phyloP scores from a whole-genome alignment of 164 flowering plant species.

The Magnolia changhungtana region DNA sequence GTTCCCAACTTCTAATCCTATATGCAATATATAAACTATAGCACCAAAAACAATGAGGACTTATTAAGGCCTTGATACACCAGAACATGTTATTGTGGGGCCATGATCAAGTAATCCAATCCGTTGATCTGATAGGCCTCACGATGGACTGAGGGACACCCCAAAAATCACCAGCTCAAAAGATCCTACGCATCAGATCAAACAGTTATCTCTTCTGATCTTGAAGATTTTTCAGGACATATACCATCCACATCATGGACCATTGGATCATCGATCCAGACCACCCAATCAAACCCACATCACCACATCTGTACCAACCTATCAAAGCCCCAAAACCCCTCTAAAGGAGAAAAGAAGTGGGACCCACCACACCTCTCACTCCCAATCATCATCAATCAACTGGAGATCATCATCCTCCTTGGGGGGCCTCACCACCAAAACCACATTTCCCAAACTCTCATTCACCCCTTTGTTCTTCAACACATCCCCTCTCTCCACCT shows the following conservation, averaged over 20 bases:
- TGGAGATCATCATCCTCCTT: slow-evolving; percentile 58
- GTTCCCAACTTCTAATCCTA: too few species aligned
- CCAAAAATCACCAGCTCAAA: too few species aligned
- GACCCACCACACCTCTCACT: slow-evolving; percentile 24
- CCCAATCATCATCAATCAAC: slow-evolving; percentile 80
- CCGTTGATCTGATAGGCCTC: too few species aligned
- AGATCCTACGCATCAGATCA: too few species aligned
- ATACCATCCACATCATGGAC: background rate
- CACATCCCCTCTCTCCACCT: slow-evolving; percentile 60
- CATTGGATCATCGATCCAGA: background rate
- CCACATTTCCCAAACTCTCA: slow-evolving; percentile 57
- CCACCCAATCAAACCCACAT: background rate
- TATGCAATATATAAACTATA: too few species aligned
- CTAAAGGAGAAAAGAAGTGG: background rate
- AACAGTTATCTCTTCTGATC: too few species aligned
- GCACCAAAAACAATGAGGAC: too few species aligned
- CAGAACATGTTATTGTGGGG: too few species aligned
- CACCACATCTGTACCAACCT: background rate
- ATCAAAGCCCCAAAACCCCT: background rate
- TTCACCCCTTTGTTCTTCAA: slow-evolving; percentile 55
- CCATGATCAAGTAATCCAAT: too few species aligned
- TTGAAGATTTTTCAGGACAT: too few species aligned
- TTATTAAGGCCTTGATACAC: too few species aligned
- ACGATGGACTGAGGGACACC: too few species aligned
- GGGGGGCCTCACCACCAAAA: slow-evolving; percentile 87